Base-by-base conservation (phyloP, 768 basidiomycete genomes). In the Strobilomyces echinocephalus region DNA sequence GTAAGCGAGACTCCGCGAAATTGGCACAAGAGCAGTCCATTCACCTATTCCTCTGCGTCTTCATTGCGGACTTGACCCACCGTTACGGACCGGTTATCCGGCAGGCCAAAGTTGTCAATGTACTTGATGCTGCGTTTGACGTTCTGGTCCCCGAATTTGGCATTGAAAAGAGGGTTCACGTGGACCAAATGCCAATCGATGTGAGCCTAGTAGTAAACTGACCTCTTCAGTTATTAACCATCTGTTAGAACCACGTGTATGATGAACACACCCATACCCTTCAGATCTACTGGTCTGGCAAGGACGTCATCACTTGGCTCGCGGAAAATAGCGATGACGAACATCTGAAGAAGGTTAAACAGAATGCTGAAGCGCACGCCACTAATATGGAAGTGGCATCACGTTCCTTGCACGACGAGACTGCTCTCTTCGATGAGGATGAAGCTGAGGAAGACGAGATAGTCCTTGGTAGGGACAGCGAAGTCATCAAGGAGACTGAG, bases 111-210 rank as follows among this genome's bases (percentile, higher is more conserved):
- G 95, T 99, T 54, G 88, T 95, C 42, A 88, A 88, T 54, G 95
- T 99, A 31, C 79, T 97, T n/a, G 97, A 99, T 65, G 89, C 92
- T 48, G 97, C 97, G 1, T 98, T 97, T 63, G 97, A 99, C 65
- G 95, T 99, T 28, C 74, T 95, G 31, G 84, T 98, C 12, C 89
- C 92, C 39, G 97, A 98, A 69, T 98, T 98, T 66, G 92, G 95
- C 31, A 97, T 99, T 61, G 97, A 99, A 76, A 99, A 99, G 77
- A 83, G 97, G 35, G 95, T 98, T 3, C 97, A 98, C 63, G 91
- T 95, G 39, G 97, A 98, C 67, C 94, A 98, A 73, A 97, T 99
- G 91, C 95, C 97, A 24, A 91, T 97, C 54, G 92, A 97, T 60
- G 92, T 94, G 65, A 73, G 86, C 72, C 9, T 43, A 12, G 20